These are phyloP conservation scores for Clarireedia sp. DNA, from an alignment of 2,329 filamentous ascomycete genomes.

Conservation along the genomic window DNA sequence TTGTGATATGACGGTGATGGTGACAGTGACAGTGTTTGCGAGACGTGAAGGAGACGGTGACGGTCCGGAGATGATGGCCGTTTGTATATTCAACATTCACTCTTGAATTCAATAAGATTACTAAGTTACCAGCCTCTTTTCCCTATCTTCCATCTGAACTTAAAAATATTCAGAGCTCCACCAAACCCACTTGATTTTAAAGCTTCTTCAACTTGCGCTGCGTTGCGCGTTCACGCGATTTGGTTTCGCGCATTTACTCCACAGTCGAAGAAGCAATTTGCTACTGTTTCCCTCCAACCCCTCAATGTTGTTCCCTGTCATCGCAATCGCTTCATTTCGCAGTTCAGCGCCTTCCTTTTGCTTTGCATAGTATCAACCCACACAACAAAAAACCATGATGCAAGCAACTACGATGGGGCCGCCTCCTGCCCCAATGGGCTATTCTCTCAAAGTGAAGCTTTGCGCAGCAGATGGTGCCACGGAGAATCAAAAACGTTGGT, in stretches of 20 bases:
- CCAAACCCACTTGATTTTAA: neutral
- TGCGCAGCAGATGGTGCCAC: conserved; percentile 18
- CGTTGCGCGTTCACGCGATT: neutral
- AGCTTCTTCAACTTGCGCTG: neutral
- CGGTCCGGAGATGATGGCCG: too few relatives aligned
- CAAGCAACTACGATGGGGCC: conserved; percentile 21
- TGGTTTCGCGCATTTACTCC: neutral
- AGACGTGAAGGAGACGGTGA: too few relatives aligned
- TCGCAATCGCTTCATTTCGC: neutral
- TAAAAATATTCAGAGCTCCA: neutral
- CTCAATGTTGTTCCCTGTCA: conserved; percentile 2
- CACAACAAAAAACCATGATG: neutral
- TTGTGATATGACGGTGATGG: too few relatives aligned
- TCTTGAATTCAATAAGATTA: too few relatives aligned
- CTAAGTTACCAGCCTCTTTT: too few relatives aligned
- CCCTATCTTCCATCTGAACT: neutral
- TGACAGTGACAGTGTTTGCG: too few relatives aligned
- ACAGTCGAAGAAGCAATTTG: neutral
- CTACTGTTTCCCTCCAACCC: neutral
- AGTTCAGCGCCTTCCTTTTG: neutral
- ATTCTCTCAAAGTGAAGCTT: conserved; percentile 28
- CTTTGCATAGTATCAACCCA: neutral
- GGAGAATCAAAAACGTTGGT: conserved; percentile 23
- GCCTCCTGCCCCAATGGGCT: conserved; percentile 19
- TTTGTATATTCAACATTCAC: too few relatives aligned